phyloP scores from a whole-genome alignment of 176 grass and related monocot species.

The bread wheat (Triticum aestivum) region DNA sequence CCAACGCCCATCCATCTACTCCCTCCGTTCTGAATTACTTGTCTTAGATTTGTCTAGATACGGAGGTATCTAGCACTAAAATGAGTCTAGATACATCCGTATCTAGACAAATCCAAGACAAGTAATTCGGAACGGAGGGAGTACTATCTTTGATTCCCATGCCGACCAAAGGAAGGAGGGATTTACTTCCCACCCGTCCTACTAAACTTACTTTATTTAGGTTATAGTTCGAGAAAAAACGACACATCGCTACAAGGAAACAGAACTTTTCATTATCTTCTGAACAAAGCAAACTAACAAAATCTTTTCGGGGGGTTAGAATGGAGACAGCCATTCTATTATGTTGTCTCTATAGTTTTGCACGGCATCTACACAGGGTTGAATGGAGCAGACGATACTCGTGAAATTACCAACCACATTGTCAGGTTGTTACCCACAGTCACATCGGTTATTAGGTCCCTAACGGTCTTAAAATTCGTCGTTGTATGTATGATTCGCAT shows the following conservation, averaged over 20 bases:
- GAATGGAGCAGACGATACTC: background rate
- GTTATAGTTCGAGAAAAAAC: background rate
- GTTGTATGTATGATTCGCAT: conserved; percentile 16
- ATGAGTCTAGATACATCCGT: no score
- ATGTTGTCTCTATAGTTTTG: background rate
- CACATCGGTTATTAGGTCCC: background rate
- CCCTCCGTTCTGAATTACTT: no score
- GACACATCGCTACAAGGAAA: background rate
- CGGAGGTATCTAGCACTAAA: no score
- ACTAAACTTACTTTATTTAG: background rate
- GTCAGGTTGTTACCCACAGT: background rate
- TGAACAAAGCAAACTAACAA: background rate
- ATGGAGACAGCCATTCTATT: background rate
- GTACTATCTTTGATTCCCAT: conserved; percentile 2
- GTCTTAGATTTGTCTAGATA: no score
- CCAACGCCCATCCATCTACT: background rate
- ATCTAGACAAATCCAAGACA: no score
- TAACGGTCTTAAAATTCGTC: conserved; percentile 12
- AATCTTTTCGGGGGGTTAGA: background rate
- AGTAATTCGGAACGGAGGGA: no score
- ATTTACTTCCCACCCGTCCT: conserved; percentile 1
- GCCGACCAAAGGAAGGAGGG: background rate
- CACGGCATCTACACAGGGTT: background rate
- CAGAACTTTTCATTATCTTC: background rate
- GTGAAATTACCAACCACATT: conserved; percentile 10